Evolutionary conservation across 331 rosid species (phyloP).

Genomic region (Quercus tomentella): DNA sequence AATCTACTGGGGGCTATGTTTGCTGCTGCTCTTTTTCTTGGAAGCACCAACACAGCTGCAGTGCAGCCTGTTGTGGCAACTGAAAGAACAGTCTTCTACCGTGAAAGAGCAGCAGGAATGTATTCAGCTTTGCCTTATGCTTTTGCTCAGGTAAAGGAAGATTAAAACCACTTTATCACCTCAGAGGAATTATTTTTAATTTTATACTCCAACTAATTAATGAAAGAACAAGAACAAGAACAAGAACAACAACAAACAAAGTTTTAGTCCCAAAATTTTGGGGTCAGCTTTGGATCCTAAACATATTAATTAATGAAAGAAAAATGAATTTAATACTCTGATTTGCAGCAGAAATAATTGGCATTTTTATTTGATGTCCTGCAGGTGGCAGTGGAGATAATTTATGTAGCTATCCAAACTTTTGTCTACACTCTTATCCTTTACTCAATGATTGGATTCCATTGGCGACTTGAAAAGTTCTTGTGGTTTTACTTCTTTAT

Average conservation of each 20-base stretch:
- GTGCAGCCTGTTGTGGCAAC: conserved; percentile 51
- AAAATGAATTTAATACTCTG: neutral
- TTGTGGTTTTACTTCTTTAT: conserved; percentile 61
- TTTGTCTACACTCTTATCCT: conserved; percentile 42
- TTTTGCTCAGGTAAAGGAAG: conserved; percentile 48
- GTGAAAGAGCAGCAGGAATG: conserved; percentile 66
- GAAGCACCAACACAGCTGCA: conserved; percentile 33
- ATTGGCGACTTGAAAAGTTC: conserved; percentile 45
- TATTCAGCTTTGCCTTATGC: conserved; percentile 62
- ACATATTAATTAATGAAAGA: neutral
- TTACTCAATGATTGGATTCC: conserved; percentile 57
- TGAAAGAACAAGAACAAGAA: no score
- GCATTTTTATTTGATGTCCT: neutral
- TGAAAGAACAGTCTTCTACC: conserved; percentile 62
- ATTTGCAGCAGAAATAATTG: neutral
- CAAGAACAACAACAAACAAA: no score
- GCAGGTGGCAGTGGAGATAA: conserved; percentile 57
- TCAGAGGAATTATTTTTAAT: no score
- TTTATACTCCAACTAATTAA: no score
- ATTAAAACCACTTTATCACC: neutral
- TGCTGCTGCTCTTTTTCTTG: conserved; percentile 48
- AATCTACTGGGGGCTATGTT: conserved; percentile 51
- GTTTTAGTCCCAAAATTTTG: no score
- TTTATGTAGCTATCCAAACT: conserved; percentile 51
- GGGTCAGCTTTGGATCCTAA: no score